phyloP scores from a whole-genome alignment of 2,329 filamentous ascomycete species.

The Calonectria pteridis region DNA sequence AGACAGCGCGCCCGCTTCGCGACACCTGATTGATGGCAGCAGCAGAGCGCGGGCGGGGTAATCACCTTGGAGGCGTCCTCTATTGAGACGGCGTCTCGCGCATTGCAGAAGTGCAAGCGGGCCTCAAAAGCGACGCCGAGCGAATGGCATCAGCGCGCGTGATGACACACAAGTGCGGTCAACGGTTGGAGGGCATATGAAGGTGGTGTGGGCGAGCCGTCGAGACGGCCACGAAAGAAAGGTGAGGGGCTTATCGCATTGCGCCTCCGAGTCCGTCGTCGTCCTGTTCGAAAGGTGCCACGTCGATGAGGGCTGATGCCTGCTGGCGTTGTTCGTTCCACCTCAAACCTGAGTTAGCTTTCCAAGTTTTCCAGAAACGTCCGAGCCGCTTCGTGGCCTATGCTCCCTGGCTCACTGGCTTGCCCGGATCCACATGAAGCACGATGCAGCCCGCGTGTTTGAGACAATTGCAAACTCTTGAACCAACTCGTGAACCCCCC shows the following conservation, averaged over 20 bases:
- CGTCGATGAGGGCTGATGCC: slow-evolving; percentile 26
- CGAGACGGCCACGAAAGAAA: not conserved
- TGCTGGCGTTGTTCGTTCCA: slow-evolving; percentile 17
- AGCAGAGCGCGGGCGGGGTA: slow-evolving; percentile 31
- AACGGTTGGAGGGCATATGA: slow-evolving; percentile 13
- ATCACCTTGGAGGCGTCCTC: slow-evolving; percentile 19
- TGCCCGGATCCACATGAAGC: slow-evolving; percentile 38
- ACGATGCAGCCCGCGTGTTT: slow-evolving; percentile 15
- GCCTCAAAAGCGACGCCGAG: slow-evolving; percentile 32
- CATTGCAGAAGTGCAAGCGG: slow-evolving; percentile 25
- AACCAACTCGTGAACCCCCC: slow-evolving; percentile 10
- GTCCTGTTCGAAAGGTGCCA: slow-evolving; percentile 14
- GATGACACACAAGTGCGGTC: slow-evolving; percentile 32
- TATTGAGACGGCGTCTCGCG: slow-evolving; percentile 26
- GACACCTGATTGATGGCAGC: slow-evolving; percentile 40
- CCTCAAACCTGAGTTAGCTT: slow-evolving; percentile 37
- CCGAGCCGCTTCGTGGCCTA: slow-evolving; percentile 11
- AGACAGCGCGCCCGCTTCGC: slow-evolving; percentile 28
- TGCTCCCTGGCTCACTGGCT: slow-evolving; percentile 23
- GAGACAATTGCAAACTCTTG: slow-evolving; percentile 1
- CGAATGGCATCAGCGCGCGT: slow-evolving; percentile 33
- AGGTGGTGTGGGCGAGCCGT: not conserved
- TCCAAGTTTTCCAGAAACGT: slow-evolving; percentile 21
- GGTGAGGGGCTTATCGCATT: slow-evolving; percentile 7
- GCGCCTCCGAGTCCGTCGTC: slow-evolving; percentile 28